A percentile compares a stretch with the other conserved stretches of the same genome.
These are phyloP conservation scores for Tetrastigma voinierianum DNA, from an alignment of 164 flowering plant species.

Conservation along the genomic window DNA sequence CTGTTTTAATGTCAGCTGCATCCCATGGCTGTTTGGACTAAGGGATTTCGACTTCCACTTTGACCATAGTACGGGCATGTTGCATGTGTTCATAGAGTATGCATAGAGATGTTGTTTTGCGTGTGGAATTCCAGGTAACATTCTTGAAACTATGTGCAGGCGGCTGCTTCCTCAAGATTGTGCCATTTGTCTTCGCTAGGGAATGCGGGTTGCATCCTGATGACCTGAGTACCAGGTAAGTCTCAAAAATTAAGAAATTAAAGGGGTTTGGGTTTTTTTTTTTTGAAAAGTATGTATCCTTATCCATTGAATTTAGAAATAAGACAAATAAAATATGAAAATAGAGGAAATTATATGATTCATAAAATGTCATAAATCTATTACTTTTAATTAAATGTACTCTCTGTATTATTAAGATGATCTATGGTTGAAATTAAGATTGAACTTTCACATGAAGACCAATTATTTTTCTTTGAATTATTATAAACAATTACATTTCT, in stretches of 20 bases:
- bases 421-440: too few species aligned
- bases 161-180: constrained; percentile 72
- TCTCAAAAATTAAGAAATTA: neutral
- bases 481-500: too few species aligned
- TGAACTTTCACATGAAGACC: too few species aligned
- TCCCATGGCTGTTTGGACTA: constrained; percentile 51
- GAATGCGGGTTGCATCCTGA: constrained; percentile 69
- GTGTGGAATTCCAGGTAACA: neutral
- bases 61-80: constrained; percentile 64
- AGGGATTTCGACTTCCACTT: constrained; percentile 45
- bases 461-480: too few species aligned
- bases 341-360: too few species aligned
- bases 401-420: too few species aligned
- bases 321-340: too few species aligned
- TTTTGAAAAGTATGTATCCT: too few species aligned
- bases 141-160: constrained; percentile 22
- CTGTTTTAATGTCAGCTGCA: constrained; percentile 55
- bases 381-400: too few species aligned
- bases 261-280: neutral
- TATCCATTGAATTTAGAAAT: too few species aligned
- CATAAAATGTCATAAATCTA: too few species aligned
- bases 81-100: neutral
- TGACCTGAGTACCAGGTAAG: constrained; percentile 63
- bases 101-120: too few species aligned
- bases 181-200: constrained; percentile 70